Percentiles rank a stretch among this genome's conserved stretches.
These are phyloP conservation scores for Leccinum rimulosum DNA, from an alignment of 768 basidiomycete species.

Conservation along the genomic window DNA sequence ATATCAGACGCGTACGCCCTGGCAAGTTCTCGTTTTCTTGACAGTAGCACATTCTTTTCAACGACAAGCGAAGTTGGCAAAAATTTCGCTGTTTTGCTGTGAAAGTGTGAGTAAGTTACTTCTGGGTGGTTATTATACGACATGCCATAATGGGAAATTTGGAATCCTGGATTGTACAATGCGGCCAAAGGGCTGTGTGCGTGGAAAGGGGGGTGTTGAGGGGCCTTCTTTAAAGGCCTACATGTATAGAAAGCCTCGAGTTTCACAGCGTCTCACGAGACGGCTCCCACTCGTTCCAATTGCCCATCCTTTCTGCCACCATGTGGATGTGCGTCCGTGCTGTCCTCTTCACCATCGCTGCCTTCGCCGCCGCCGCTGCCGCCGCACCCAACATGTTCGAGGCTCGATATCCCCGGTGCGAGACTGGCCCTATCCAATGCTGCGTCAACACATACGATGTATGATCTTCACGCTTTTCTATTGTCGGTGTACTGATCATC, in stretches of 20 bases:
- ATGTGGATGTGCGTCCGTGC: conserved; percentile 9
- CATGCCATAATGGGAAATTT: too few species aligned
- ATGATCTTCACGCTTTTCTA: background rate
- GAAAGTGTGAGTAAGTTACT: too few species aligned
- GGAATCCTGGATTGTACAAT: too few species aligned
- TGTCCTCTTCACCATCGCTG: conserved; percentile 10
- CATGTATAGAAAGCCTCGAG: conserved; percentile 14
- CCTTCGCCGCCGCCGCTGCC: conserved; percentile 3
- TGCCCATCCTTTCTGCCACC: background rate
- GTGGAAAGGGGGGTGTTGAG: background rate
- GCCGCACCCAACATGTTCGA: conserved; percentile 10
- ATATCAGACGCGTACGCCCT: too few species aligned
- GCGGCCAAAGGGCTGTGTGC: background rate
- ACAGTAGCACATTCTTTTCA: too few species aligned
- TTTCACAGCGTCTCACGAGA: background rate
- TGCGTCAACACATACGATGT: conserved; percentile 6
- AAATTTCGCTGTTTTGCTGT: too few species aligned
- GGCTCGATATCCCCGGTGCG: conserved; percentile 6
- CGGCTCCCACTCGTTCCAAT: background rate
- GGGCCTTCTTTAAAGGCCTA: background rate
- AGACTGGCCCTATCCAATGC: conserved; percentile 13
- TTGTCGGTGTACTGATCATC: background rate
- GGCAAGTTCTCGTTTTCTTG: too few species aligned
- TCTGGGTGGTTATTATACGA: too few species aligned
- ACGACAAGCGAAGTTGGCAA: too few species aligned